These are phyloP conservation scores for Talaromyces sp. DNA, from an alignment of 2,329 filamentous ascomycete genomes.

Conservation along the genomic window DNA sequence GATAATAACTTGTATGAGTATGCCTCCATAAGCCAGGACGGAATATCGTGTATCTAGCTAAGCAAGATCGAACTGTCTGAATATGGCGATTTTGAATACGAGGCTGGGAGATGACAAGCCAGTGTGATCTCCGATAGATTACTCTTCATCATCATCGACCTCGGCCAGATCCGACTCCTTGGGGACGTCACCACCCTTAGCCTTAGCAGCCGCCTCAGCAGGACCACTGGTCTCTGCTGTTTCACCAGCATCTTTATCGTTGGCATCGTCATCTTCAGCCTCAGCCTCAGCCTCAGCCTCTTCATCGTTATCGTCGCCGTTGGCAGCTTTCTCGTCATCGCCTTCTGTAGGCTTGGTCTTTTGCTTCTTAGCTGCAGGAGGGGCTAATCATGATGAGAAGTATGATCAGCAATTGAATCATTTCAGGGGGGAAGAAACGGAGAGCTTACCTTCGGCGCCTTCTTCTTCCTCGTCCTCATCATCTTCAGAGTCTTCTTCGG, in stretches of 20 bases:
- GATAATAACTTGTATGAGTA: background rate
- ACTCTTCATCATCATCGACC: slow-evolving; percentile 31
- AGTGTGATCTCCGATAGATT: background rate
- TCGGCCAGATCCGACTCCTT: slow-evolving; percentile 36
- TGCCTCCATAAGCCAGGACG: background rate
- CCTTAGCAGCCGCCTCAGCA: slow-evolving; percentile 36
- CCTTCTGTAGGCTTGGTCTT: slow-evolving; percentile 31
- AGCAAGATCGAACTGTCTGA: background rate
- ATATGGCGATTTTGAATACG: background rate
- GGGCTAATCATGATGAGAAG: slow-evolving; percentile 14
- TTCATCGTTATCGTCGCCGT: slow-evolving; percentile 28
- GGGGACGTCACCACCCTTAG: slow-evolving; percentile 33
- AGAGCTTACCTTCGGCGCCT: slow-evolving; percentile 22
- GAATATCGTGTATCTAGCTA: background rate
- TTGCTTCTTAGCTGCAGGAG: slow-evolving; percentile 35
- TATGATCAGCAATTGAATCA: slow-evolving; percentile 7
- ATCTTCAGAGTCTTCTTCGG: slow-evolving; percentile 32
- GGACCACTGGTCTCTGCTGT: slow-evolving; percentile 38
- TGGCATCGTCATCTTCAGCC: slow-evolving; percentile 20
- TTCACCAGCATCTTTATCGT: slow-evolving; percentile 30
- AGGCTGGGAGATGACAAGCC: background rate
- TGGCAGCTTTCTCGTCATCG: slow-evolving; percentile 22
- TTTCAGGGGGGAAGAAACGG: background rate
- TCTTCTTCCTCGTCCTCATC: slow-evolving; percentile 29
- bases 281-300: slow-evolving; percentile 23